Evolutionary conservation across 768 basidiomycete genomes (phyloP).

Genomic region (Dioszegia crocea): DNA sequence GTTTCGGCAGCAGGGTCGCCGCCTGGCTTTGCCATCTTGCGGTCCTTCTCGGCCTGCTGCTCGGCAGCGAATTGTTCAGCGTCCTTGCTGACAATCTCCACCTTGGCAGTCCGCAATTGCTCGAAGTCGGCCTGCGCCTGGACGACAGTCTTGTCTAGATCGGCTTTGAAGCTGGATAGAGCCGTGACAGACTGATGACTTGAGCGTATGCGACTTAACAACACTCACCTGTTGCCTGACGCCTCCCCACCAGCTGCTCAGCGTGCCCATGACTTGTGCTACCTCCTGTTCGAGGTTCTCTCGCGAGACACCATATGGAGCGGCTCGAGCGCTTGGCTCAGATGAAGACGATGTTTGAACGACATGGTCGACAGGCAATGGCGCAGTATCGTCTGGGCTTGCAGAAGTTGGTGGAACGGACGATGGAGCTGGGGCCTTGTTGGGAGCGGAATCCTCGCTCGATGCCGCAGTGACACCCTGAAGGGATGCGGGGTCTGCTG

Average conservation of each 20-base stretch:
- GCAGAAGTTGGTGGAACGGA: no score
- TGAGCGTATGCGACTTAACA: conserved; percentile 6
- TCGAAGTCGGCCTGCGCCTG: conserved; percentile 47
- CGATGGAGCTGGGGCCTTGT: no score
- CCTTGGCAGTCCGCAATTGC: conserved; percentile 37
- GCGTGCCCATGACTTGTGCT: conserved; percentile 77
- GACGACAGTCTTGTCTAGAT: conserved; percentile 44
- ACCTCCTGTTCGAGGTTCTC: conserved; percentile 73
- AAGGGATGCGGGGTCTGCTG: no score
- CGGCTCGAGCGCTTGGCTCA: no score
- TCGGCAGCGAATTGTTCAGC: conserved; percentile 24
- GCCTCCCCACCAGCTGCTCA: conserved; percentile 69
- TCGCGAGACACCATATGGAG: conserved; percentile 13
- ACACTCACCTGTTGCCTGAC: conserved; percentile 82
- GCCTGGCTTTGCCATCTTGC: background rate
- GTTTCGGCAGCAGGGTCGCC: background rate
- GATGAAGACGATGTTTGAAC: no score
- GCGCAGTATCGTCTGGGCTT: no score
- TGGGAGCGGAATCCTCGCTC: no score
- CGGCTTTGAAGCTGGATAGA: conserved; percentile 36
- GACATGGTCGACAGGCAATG: no score
- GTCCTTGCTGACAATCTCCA: conserved; percentile 42
- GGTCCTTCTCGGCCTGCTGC: conserved; percentile 26
- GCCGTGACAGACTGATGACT: conserved; percentile 37
- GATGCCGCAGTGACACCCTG: no score